A percentile compares a stretch with the other conserved stretches of the same genome.
Evolutionary conservation across 2,329 filamentous ascomycete species (phyloP).

Genomic region (Pezicula carpinea): DNA sequence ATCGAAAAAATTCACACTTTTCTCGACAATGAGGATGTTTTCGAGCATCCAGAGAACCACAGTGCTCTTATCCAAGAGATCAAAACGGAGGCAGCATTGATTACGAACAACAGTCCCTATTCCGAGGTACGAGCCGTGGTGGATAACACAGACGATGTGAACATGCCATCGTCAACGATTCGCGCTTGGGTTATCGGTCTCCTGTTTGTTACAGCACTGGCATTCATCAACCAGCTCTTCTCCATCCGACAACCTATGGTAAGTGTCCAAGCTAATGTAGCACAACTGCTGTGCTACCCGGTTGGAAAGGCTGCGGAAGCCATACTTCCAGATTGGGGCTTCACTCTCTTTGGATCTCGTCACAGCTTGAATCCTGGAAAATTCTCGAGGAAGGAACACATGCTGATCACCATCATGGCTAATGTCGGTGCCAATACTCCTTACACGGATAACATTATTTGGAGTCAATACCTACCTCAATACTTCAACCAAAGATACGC

Average conservation of each 20-base stretch:
- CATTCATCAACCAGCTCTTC: conserved; percentile 17
- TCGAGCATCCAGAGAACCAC: conserved; percentile 41
- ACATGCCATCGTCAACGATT: conserved; percentile 60
- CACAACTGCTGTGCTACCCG: conserved; percentile 17
- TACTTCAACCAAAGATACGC: conserved; percentile 49
- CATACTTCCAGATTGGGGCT: conserved; percentile 42
- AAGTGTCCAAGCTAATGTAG: conserved; percentile 14
- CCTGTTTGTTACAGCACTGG: conserved; percentile 7
- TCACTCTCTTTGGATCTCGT: conserved; percentile 37
- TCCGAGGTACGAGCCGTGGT: conserved; percentile 53
- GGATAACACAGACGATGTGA: conserved; percentile 54
- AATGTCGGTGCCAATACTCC: conserved; percentile 42
- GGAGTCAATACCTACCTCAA: conserved; percentile 43
- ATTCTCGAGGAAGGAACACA: conserved; percentile 65
- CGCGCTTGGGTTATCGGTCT: conserved; percentile 60
- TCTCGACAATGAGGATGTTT: conserved; percentile 38
- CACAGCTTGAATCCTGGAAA: conserved; percentile 48
- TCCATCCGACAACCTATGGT: conserved; percentile 15
- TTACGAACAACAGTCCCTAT: conserved; percentile 52
- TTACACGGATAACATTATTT: conserved; percentile 46
- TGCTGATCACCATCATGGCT: conserved; percentile 59
- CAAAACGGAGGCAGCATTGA: conserved; percentile 50
- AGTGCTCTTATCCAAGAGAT: conserved; percentile 46
- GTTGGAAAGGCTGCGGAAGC: conserved; percentile 55
- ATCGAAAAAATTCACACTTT: conserved; percentile 38